A percentile compares a stretch with the other conserved stretches of the same genome.
These are phyloP conservation scores for Pichia paraexigua DNA, from an alignment of 805 yeast genomes.

Conservation along the genomic window DNA sequence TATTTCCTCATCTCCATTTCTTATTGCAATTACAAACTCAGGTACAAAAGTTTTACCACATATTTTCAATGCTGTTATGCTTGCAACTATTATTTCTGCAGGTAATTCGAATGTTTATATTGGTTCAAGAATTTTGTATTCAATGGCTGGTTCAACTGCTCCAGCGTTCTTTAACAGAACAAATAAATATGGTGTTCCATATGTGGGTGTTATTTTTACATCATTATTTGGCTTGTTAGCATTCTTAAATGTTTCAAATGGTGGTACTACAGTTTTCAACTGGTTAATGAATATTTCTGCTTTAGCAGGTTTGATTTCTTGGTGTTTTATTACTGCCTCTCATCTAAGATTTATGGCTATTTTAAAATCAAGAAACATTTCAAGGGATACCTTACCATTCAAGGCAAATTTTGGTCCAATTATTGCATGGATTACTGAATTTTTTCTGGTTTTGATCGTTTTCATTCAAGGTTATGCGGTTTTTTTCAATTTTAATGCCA, in stretches of 20 bases:
- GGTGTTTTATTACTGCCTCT: slow-evolving; percentile 58
- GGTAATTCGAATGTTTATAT: slow-evolving; percentile 70
- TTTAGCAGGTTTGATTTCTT: slow-evolving; percentile 65
- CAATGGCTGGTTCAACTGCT: slow-evolving; percentile 55
- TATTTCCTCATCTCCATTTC: slow-evolving; percentile 59
- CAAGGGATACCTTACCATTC: slow-evolving; percentile 64
- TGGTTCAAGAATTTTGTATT: slow-evolving; percentile 60
- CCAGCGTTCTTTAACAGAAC: slow-evolving; percentile 44
- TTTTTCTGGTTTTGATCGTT: slow-evolving; percentile 46
- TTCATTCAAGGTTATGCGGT: slow-evolving; percentile 67
- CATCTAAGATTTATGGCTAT: slow-evolving; percentile 67
- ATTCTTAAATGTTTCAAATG: slow-evolving; percentile 45
- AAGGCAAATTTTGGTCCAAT: slow-evolving; percentile 67
- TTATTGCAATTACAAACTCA: slow-evolving; percentile 60
- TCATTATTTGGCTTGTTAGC: slow-evolving; percentile 58
- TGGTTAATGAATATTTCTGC: slow-evolving; percentile 75
- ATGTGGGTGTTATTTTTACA: slow-evolving; percentile 46
- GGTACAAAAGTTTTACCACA: slow-evolving; percentile 62
- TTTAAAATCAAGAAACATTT: slow-evolving; percentile 52
- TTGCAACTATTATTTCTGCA: slow-evolving; percentile 65
- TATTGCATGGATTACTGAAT: slow-evolving; percentile 54
- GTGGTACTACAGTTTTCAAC: slow-evolving; percentile 52
- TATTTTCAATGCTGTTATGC: slow-evolving; percentile 64
- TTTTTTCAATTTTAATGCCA: slow-evolving; percentile 48
- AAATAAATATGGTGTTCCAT: slow-evolving; percentile 56